Base-by-base conservation (phyloP, 2,329 filamentous ascomycete genomes). In the Colletotrichum godetiae region DNA sequence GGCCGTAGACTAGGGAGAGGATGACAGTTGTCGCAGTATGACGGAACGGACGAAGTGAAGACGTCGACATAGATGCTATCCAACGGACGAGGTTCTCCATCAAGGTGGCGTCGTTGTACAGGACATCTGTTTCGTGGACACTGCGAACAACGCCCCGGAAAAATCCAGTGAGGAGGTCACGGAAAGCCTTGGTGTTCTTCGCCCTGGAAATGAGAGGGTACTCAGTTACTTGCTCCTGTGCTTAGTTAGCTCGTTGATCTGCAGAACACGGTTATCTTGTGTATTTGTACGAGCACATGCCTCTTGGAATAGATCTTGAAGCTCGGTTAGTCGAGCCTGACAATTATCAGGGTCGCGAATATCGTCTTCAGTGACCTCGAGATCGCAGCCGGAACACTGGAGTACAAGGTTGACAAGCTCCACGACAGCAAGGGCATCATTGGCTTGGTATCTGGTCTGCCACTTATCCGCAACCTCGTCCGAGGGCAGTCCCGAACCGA, bases 11-110 rank as follows among this genome's bases (percentile, higher is more conserved):
- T 76, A 98, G 92, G 19, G 94, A 89, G 42, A 98, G 86, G 1
- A 94, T 92, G 29, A 96, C 92, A 0, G 97, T 92, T 1, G 96
- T 98, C 0, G 95, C 94, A 0, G 97, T 99, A 82, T 99, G 97
- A 76, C 97, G 91, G 83, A 99, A 98, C 1, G 97, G 95, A 68
- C 97, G 92, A 74, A 96, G 92, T 4, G 91, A 89, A 0, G 95
- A 95, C 4, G 95, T 97, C 3, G 96, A 97, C 93, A 99, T 94
- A 72, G 94, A 93, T 52, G 92, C 92, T 73, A 98, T 88, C 97
- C 97, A 99, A 71, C 94, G 89, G 77, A 95, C 92, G 60, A 98
- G 89, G 79, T 97, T 98, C 80, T 98, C 95, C 79, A 97, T 91
- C 63, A 99, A 86, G 35, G 92, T 89, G 46, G 87, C 84, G 75